Evolutionary conservation across 75 land plant genomes (phyloP).

Genomic region (Cunninghamia lanceolata): DNA sequence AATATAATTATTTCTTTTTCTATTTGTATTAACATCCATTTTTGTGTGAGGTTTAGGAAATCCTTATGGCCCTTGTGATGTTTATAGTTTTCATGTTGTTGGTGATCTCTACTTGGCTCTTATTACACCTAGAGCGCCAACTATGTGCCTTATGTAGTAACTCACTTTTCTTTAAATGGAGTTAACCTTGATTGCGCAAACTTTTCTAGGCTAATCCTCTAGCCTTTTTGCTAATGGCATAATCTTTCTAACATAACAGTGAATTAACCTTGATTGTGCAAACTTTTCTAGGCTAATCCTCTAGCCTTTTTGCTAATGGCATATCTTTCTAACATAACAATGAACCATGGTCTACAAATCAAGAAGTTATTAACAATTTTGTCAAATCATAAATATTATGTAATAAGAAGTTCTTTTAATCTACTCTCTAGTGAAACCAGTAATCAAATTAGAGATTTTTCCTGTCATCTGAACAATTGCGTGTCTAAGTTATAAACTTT

Average conservation of each 20-base stretch:
- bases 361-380: too few species aligned
- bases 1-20: not conserved
- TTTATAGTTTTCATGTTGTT: not conserved
- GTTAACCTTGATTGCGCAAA: too few species aligned
- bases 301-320: not conserved
- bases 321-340: not conserved
- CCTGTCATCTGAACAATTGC: not conserved
- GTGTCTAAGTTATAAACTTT: not conserved
- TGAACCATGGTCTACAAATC: not conserved
- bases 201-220: not conserved
- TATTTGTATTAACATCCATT: not conserved
- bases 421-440: not conserved
- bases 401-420: too few species aligned
- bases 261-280: too few species aligned
- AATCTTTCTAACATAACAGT: not conserved
- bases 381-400: not conserved
- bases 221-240: not conserved
- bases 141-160: not conserved
- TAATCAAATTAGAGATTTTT: not conserved
- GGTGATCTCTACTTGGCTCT: not conserved
- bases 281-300: not conserved
- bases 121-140: not conserved
- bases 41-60: not conserved
- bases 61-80: not conserved
- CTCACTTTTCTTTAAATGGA: too few species aligned